Percentiles rank a stretch among this genome's conserved stretches.
Evolutionary conservation across 2,329 filamentous ascomycete species (phyloP).

Genomic region (Aspergillus sp.): DNA sequence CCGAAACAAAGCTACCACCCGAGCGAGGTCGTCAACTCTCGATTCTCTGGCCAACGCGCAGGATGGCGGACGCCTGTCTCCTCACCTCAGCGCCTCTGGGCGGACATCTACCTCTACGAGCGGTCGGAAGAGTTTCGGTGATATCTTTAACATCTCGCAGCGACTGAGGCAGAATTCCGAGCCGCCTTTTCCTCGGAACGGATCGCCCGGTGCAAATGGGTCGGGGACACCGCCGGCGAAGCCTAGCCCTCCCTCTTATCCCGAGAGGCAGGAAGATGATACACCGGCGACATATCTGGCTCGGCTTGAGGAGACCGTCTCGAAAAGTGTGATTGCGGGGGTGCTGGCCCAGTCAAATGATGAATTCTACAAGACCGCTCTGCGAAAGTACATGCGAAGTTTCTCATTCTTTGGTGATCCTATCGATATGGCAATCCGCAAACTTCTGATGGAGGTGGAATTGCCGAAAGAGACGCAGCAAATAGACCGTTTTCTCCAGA

Average conservation of each 20-base stretch:
- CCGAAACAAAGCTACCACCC: constrained; percentile 53
- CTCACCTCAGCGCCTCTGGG: constrained; percentile 54
- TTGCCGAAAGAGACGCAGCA: constrained; percentile 97
- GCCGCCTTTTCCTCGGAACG: constrained; percentile 63
- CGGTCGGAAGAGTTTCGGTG: constrained; percentile 91
- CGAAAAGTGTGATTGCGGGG: constrained; percentile 78
- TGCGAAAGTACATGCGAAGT: constrained; percentile 92
- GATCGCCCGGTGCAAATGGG: constrained; percentile 58
- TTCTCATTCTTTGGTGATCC: constrained; percentile 96
- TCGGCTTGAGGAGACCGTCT: constrained; percentile 76
- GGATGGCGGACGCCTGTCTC: constrained; percentile 67
- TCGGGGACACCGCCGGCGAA: constrained; percentile 71
- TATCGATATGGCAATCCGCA: constrained; percentile 96
- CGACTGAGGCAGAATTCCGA: constrained; percentile 82
- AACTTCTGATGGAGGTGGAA: constrained; percentile 94
- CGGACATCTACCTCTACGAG: constrained; percentile 78
- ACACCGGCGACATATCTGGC: constrained; percentile 86
- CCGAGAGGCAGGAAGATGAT: constrained; percentile 81
- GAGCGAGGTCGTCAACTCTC: constrained; percentile 85
- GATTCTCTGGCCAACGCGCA: constrained; percentile 75
- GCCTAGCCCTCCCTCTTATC: constrained; percentile 56
- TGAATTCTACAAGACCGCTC: constrained; percentile 74
- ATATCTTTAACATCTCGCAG: constrained; percentile 73
- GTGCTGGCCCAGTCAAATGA: constrained; percentile 85
- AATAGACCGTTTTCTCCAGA: constrained; percentile 89